A percentile compares a stretch with the other conserved stretches of the same genome.
Evolutionary conservation across 1,284 basidiomycete species (phyloP).

Genomic region (Papiliotrema terrestris): DNA sequence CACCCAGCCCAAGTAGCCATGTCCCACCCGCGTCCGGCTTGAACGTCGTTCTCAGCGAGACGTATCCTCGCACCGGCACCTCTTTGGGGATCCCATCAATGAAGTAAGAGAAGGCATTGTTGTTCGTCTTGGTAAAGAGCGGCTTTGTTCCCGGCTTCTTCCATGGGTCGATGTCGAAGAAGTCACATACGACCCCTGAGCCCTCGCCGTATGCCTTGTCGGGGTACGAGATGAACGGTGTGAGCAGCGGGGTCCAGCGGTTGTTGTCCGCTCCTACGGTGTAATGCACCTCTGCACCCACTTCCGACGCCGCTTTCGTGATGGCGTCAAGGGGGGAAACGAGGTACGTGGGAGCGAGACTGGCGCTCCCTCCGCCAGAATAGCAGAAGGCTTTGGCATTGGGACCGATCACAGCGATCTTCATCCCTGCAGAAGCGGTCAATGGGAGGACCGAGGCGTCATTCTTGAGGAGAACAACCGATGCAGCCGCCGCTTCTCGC

Average conservation of each 20-base stretch:
- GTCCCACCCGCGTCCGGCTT: constrained; percentile 49
- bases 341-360: constrained; percentile 68
- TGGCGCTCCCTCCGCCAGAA: constrained; percentile 72
- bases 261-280: constrained; percentile 17
- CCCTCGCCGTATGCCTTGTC: neutral
- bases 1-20: constrained; percentile 67
- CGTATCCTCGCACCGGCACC: constrained; percentile 23
- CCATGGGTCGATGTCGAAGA: constrained; percentile 14
- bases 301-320: constrained; percentile 10
- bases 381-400: constrained; percentile 66
- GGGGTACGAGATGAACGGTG: constrained; percentile 5
- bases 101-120: constrained; percentile 24
- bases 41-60: constrained; percentile 44
- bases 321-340: constrained; percentile 70
- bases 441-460: constrained; percentile 20
- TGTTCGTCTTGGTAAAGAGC: constrained; percentile 24
- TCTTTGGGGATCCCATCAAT: constrained; percentile 31
- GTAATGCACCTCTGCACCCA: constrained; percentile 18
- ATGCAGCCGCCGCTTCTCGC: constrained; percentile 60
- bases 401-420: constrained; percentile 69
- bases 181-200: neutral
- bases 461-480: constrained; percentile 56
- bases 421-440: constrained; percentile 51
- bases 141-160: constrained; percentile 7
- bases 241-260: constrained; percentile 8